A percentile compares a stretch with the other conserved stretches of the same genome.
Conservation (phyloP, 352 stramenopile species). For the Phytopythium vexans region DNA sequence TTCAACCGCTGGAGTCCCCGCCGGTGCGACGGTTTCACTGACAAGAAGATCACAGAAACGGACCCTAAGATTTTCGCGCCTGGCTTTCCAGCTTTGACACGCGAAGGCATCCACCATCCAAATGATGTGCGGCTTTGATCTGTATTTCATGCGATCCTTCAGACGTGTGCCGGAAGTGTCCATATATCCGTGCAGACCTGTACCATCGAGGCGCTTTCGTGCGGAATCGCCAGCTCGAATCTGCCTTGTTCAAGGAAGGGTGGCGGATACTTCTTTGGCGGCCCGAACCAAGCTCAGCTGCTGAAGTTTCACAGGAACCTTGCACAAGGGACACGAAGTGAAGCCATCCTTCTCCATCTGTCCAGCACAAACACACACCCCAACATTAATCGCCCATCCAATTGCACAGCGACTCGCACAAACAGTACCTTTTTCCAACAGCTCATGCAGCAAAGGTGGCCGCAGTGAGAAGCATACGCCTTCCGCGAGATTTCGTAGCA, state of each 20-base stretch:
- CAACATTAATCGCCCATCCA: slow-evolving; percentile 4
- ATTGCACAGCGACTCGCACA: slow-evolving; percentile 6
- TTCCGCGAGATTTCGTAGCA: slow-evolving; percentile 82
- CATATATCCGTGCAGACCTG: too few relatives aligned
- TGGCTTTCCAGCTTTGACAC: too few relatives aligned
- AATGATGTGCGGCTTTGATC: too few relatives aligned
- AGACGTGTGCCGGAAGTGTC: too few relatives aligned
- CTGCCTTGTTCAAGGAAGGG: neutral
- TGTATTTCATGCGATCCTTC: too few relatives aligned
- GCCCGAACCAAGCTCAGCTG: slow-evolving; percentile 73
- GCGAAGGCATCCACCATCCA: too few relatives aligned
- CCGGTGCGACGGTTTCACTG: neutral
- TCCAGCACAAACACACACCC: slow-evolving; percentile 18
- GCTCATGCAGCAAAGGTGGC: slow-evolving; percentile 77
- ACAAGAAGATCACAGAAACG: too few relatives aligned
- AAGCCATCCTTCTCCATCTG: slow-evolving; percentile 77
- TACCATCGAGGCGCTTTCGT: too few relatives aligned
- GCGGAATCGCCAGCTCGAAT: too few relatives aligned
- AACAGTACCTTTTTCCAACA: slow-evolving; percentile 83
- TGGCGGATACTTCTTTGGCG: slow-evolving; percentile 24
- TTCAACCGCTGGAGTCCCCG: neutral
- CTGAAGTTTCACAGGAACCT: slow-evolving; percentile 64
- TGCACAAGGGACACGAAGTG: slow-evolving; percentile 74
- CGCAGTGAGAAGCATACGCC: slow-evolving; percentile 72
- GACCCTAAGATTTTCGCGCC: too few relatives aligned